Conservation (phyloP, 768 basidiomycete genomes). For the Agrocybe praecox region DNA sequence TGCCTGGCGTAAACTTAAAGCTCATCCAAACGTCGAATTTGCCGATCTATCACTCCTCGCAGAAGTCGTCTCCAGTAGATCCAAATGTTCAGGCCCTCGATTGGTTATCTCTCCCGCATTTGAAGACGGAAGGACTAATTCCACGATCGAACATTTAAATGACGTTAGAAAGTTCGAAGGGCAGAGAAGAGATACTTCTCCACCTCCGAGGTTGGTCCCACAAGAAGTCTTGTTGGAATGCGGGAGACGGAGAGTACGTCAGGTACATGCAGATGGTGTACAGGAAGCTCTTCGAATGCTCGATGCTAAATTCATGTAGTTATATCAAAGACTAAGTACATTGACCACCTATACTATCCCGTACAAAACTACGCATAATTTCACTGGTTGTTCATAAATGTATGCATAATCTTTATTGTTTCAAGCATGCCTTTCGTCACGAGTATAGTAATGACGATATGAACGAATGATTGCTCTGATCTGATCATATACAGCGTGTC, state of each 20-base stretch:
- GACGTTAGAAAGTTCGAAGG: neutral
- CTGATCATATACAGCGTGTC: constrained; percentile 13
- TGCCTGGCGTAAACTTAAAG: constrained; percentile 84
- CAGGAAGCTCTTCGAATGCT: constrained; percentile 75
- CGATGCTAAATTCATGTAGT: constrained; percentile 57
- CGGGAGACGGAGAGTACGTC: constrained; percentile 60
- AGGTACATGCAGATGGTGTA: constrained; percentile 75
- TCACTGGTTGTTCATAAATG: neutral
- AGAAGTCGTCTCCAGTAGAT: constrained; percentile 84
- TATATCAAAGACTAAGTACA: neutral
- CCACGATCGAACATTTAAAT: neutral
- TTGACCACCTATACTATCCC: neutral
- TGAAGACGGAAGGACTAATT: neutral
- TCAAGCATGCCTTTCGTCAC: neutral
- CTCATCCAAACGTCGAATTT: constrained; percentile 87
- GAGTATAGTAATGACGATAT: constrained; percentile 14
- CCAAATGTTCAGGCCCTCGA: constrained; percentile 74
- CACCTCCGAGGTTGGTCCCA: constrained; percentile 57
- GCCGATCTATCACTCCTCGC: constrained; percentile 83
- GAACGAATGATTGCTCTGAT: constrained; percentile 16
- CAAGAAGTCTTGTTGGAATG: constrained; percentile 65
- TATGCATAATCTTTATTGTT: neutral
- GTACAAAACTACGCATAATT: neutral
- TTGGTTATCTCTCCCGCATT: constrained; percentile 52
- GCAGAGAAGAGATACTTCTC: constrained; percentile 13